Evolutionary conservation across 2,329 filamentous ascomycete genomes (phyloP).

Genomic region (Fusarium sterilihyphosum): DNA sequence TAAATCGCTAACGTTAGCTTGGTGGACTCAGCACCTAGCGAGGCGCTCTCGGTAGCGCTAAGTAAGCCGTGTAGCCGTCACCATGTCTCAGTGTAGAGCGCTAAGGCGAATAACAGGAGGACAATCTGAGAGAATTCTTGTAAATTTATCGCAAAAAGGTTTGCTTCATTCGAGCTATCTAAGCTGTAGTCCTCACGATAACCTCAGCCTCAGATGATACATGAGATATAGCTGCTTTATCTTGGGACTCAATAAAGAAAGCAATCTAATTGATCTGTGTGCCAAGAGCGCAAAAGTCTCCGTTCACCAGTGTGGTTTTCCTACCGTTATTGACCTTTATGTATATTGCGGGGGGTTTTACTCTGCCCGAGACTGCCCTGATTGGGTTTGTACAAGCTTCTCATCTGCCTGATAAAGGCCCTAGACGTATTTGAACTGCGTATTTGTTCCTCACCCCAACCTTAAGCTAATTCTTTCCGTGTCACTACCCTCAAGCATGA

Average conservation of each 20-base stretch:
- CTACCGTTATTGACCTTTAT: background rate
- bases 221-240: too few relatives aligned
- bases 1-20: background rate
- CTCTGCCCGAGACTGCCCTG: background rate
- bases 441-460: background rate
- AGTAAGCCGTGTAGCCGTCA: background rate
- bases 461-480: background rate
- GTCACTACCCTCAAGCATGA: too few relatives aligned
- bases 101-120: background rate
- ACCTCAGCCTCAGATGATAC: too few relatives aligned
- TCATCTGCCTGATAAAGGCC: background rate
- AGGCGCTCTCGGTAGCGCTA: background rate
- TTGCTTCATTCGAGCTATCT: background rate
- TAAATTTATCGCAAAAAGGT: background rate
- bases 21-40: background rate
- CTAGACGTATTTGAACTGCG: fast-evolving
- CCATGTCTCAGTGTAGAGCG: background rate
- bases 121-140: too few relatives aligned
- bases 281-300: too few relatives aligned
- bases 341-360: too few relatives aligned
- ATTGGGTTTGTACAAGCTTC: background rate
- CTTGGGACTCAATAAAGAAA: background rate
- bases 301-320: too few relatives aligned
- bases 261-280: background rate
- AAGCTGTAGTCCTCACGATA: background rate